Conservation (phyloP, 2,329 filamentous ascomycete genomes). For the Pseudogymnoascus sp. region DNA sequence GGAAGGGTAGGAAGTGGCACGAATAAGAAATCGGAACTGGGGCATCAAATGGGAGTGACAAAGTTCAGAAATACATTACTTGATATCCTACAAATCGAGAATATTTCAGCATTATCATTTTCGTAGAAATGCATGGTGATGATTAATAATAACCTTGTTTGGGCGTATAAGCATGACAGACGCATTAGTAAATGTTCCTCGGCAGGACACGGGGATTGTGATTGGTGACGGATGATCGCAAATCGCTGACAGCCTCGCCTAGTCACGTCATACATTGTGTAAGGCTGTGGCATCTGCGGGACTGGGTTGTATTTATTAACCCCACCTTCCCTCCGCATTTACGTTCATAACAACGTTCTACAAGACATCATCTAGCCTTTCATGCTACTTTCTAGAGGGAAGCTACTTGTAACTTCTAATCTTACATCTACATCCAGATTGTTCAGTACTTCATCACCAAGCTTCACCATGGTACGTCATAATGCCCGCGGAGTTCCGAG, state of each 20-base stretch:
- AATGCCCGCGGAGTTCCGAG: no score
- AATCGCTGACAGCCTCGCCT: conserved; percentile 2
- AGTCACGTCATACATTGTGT: conserved; percentile 8
- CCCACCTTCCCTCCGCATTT: background rate
- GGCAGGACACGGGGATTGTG: background rate
- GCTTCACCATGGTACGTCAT: conserved; percentile 23
- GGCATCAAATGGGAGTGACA: background rate
- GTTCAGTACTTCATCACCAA: conserved; percentile 67
- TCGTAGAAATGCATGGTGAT: background rate
- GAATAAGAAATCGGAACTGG: background rate
- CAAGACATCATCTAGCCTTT: background rate
- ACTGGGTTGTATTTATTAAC: background rate
- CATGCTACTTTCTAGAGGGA: conserved; percentile 7
- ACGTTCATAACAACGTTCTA: background rate
- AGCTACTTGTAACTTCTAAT: background rate
- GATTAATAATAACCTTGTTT: background rate
- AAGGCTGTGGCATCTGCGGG: background rate
- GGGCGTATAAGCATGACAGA: conserved; percentile 2
- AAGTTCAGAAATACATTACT: conserved; percentile 10
- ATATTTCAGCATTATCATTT: background rate
- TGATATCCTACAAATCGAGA: conserved; percentile 5
- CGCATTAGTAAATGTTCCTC: background rate
- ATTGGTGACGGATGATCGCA: background rate
- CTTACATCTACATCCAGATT: conserved; percentile 46
- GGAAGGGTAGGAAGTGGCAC: conserved; percentile 5